Evolutionary conservation across 1,284 basidiomycete genomes (phyloP), one percentile per base, ranked within the genome.

Genomic region (Ceratobasidium sp.): DNA sequence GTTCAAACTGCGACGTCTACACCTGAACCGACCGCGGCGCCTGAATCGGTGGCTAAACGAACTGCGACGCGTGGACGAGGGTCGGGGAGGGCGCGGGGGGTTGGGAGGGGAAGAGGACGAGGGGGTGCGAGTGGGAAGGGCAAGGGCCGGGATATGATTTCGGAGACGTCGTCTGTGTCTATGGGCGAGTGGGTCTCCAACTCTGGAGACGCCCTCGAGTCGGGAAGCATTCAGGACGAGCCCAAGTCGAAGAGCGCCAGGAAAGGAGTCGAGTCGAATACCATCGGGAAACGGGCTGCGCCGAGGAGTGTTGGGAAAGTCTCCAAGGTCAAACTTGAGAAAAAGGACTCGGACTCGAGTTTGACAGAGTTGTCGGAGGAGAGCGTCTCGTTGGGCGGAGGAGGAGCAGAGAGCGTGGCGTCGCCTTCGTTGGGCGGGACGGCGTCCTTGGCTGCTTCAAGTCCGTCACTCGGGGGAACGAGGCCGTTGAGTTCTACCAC

Each of bases 371-470:
- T 7, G 8, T 13, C 49, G 16, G 49, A 23, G 35, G 35, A 38
- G 35, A 38, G 4, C 11, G 11, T 38, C 35, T 38, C 35, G 4
- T 11, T 38, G 11, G 35, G 4, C 35, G 35, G 11, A 5, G 35
- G 11, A 5, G 35, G 6, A 38, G 35, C 4, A 38, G 35, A 38
- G 28, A 23, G 16, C 5, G 26, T 28, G 50, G 5, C 50, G 38
- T 66, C 63, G 16, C 63, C 63, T 18, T 66, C 63, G 35, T 52
- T 66, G 32, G 63, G 63, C 46, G 63, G 63, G 63, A 35, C n/a
- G 47, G 47, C 4, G 5, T n/a, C 30, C 32, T 35, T 43, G 21
- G 38, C 5, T 23, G 38, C 5, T 23, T 59, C 2, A 7, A 54
- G 14, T 16, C 52, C 23, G 14, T 58, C 55, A 30, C 32, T 58